Evolutionary conservation across 768 basidiomycete species (phyloP).

Genomic region (Heimioporus sp.): DNA sequence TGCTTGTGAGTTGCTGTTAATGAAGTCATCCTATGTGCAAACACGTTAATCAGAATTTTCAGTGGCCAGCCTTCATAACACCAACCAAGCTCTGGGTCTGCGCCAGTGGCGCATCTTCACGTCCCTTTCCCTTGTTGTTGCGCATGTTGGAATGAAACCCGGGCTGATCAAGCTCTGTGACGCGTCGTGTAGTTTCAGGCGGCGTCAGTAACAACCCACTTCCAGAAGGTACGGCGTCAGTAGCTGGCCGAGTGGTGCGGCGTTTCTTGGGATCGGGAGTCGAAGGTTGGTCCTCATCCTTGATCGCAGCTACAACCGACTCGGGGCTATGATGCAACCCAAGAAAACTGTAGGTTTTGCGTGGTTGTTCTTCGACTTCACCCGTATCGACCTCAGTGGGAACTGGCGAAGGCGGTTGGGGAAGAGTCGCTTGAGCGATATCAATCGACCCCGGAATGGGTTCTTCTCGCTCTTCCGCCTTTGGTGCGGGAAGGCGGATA

Average conservation of each 20-base stretch:
- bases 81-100: constrained; percentile 13
- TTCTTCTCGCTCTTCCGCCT: constrained; percentile 3
- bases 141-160: not conserved
- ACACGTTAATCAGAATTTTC: not conserved
- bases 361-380: constrained; percentile 14
- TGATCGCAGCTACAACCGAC: not conserved
- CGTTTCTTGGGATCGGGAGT: constrained; percentile 27
- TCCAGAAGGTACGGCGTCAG: not conserved
- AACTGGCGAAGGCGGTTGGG: constrained; percentile 27
- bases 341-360: constrained; percentile 22
- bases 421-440: not conserved
- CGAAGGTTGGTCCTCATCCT: constrained; percentile 18
- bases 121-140: constrained; percentile 29
- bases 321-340: constrained; percentile 19
- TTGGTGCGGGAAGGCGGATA: constrained; percentile 1
- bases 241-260: constrained; percentile 1
- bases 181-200: constrained; percentile 23
- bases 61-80: not conserved
- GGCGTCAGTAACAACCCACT: constrained; percentile 22
- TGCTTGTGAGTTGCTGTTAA: not conserved
- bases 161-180: not conserved
- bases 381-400: constrained; percentile 21
- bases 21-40: not conserved
- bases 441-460: not conserved
- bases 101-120: constrained; percentile 5